Evolutionary conservation across 768 basidiomycete species (phyloP).

Genomic region (Glaciozyma antarctica): DNA sequence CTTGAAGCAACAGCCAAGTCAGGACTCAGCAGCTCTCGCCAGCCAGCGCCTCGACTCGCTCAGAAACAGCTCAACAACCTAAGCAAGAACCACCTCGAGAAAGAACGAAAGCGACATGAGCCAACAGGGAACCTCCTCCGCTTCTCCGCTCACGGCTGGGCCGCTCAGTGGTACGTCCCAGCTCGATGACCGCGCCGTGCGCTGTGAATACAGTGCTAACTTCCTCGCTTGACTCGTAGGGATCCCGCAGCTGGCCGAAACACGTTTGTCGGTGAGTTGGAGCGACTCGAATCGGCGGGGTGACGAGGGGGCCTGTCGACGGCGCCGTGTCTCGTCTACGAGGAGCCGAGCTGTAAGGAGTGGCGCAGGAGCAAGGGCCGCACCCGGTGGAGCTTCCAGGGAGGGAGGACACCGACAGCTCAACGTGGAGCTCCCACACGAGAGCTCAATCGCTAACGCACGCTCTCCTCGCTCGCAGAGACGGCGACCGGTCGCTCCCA

Average conservation of each 20-base stretch:
- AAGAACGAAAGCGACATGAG: not conserved
- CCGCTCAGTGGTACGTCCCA: slow-evolving; percentile 68
- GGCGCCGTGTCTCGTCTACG: not conserved
- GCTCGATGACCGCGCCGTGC: not conserved
- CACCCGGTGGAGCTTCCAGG: not conserved
- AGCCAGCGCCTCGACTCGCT: no score
- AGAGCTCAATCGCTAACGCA: not conserved
- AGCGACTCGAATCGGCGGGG: not conserved
- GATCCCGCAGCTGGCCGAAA: slow-evolving; percentile 55
- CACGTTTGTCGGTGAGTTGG: slow-evolving; percentile 5
- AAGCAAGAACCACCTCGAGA: no score
- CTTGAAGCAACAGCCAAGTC: no score
- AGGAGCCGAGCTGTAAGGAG: not conserved
- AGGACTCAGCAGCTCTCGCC: no score
- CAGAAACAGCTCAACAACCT: no score
- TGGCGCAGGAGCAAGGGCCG: not conserved
- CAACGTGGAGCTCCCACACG: no score
- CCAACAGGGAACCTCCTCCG: slow-evolving; percentile 39
- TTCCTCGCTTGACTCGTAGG: slow-evolving; percentile 45
- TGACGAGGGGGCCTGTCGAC: not conserved
- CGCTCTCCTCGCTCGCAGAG: slow-evolving; percentile 47
- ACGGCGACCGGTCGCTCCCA: slow-evolving; percentile 50
- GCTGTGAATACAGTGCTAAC: slow-evolving; percentile 21
- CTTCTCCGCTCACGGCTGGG: slow-evolving; percentile 78
- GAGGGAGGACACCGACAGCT: not conserved